phyloP scores from a whole-genome alignment of 1,139 yeast genomes.

The Scheffersomyces stambukii region DNA sequence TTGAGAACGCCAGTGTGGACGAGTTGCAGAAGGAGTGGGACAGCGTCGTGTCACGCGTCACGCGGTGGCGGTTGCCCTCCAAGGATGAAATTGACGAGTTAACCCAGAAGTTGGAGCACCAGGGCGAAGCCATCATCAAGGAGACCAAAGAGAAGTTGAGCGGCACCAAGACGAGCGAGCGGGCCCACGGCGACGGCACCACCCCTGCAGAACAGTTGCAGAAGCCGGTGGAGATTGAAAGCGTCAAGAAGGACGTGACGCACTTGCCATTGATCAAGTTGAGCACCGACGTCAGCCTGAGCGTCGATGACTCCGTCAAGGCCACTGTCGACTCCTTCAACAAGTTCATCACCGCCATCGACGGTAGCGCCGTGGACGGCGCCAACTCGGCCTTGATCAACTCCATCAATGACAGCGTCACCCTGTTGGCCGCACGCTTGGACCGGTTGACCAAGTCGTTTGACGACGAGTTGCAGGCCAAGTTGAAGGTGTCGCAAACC shows the following conservation, averaged over 20 bases:
- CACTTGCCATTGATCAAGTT: conserved; percentile 36
- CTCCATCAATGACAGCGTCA: conserved; percentile 28
- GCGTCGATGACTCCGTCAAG: conserved; percentile 44
- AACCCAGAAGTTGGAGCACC: conserved; percentile 29
- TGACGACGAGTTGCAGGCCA: conserved; percentile 36
- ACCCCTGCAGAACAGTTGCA: conserved; percentile 48
- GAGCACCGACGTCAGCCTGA: conserved; percentile 15
- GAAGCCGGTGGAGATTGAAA: conserved; percentile 38
- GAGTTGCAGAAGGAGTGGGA: conserved; percentile 24
- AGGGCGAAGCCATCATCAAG: conserved; percentile 33
- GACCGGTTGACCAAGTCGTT: conserved; percentile 36
- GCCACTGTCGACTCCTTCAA: conserved; percentile 49
- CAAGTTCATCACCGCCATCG: conserved; percentile 47
- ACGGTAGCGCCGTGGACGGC: conserved; percentile 29
- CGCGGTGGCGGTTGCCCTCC: conserved; percentile 26
- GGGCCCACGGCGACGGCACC: conserved; percentile 6
- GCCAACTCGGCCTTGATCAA: conserved; percentile 27
- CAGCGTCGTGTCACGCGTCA: conserved; percentile 17
- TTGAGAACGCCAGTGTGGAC: conserved; percentile 36
- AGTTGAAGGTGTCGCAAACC: conserved; percentile 39
- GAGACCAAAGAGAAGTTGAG: conserved; percentile 33
- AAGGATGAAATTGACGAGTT: conserved; percentile 30
- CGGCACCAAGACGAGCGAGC: conserved; percentile 1
- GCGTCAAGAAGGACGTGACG: conserved; percentile 26
- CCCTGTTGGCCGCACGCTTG: conserved; percentile 29